Percentiles rank a stretch among this genome's conserved stretches.
phyloP scores from a whole-genome alignment of 108 stramenopile species.

The Poteriospumella lacustris region DNA sequence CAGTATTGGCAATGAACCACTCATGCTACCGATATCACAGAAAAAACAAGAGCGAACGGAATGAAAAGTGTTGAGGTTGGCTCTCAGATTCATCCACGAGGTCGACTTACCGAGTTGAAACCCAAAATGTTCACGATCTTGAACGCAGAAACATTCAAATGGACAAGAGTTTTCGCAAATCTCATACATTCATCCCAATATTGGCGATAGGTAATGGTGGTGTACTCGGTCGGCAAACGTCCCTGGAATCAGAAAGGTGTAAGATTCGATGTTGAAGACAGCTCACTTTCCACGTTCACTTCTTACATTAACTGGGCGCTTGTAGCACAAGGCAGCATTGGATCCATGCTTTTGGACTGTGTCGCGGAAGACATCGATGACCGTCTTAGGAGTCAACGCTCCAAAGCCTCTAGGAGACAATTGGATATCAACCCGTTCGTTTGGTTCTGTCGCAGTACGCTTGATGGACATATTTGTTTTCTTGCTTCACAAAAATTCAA shows the following conservation, averaged over 20 bases:
- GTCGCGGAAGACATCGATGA: slow-evolving; percentile 39
- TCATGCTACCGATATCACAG: slow-evolving; percentile 13
- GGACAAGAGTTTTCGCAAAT: slow-evolving; percentile 63
- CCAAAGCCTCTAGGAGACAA: background rate
- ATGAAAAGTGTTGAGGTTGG: background rate
- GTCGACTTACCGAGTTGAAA: slow-evolving; percentile 59
- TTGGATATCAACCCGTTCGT: too few species aligned
- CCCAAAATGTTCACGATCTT: slow-evolving; percentile 65
- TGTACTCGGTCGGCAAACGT: slow-evolving; percentile 30
- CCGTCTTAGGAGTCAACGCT: slow-evolving; percentile 24
- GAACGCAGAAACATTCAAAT: slow-evolving; percentile 57
- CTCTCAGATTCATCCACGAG: too few species aligned
- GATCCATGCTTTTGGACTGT: slow-evolving; percentile 36
- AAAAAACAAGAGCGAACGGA: background rate
- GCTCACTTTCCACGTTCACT: slow-evolving; percentile 1
- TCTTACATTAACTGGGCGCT: slow-evolving; percentile 31
- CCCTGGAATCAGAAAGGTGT: background rate
- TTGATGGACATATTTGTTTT: too few species aligned
- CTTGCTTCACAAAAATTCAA: too few species aligned
- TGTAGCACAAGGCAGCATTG: slow-evolving; percentile 38
- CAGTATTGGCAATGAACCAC: slow-evolving; percentile 60
- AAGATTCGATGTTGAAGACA: background rate
- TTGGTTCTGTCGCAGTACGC: too few species aligned
- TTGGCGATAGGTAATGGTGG: slow-evolving; percentile 48
- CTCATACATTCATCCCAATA: slow-evolving; percentile 38